These are phyloP conservation scores for Sclerotinia trifoliorum DNA, from an alignment of 2,329 filamentous ascomycete genomes.

Conservation along the genomic window DNA sequence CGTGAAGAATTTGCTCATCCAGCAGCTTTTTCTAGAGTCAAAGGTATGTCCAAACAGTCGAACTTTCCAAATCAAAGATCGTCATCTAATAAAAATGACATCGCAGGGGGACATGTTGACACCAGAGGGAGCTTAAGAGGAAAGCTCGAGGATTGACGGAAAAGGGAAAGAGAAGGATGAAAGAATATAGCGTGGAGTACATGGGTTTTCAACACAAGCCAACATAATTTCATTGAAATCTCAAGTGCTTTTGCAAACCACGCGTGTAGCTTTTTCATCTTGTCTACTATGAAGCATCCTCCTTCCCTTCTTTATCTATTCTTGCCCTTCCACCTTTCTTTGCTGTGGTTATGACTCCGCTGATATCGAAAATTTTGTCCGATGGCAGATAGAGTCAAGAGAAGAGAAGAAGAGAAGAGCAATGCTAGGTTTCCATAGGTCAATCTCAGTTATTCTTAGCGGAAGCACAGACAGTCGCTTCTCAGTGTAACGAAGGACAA, in stretches of 20 bases:
- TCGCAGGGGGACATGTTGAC: background rate
- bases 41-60: background rate
- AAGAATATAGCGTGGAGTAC: background rate
- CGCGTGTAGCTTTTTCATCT: background rate
- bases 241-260: background rate
- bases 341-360: no score
- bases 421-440: no score
- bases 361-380: background rate
- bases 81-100: background rate
- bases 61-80: background rate
- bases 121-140: no score
- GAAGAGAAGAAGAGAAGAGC: background rate
- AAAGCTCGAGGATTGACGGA: no score
- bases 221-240: no score
- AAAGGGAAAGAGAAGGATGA: no score
- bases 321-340: background rate
- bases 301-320: background rate
- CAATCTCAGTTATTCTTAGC: background rate
- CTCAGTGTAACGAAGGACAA: background rate
- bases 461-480: background rate
- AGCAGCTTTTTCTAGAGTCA: background rate
- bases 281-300: accelerated
- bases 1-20: background rate
- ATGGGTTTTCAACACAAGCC: background rate
- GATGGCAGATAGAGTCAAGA: no score